Base-by-base conservation (phyloP, 371 early-diverging fungal species). In the Rhizopus delemar region DNA sequence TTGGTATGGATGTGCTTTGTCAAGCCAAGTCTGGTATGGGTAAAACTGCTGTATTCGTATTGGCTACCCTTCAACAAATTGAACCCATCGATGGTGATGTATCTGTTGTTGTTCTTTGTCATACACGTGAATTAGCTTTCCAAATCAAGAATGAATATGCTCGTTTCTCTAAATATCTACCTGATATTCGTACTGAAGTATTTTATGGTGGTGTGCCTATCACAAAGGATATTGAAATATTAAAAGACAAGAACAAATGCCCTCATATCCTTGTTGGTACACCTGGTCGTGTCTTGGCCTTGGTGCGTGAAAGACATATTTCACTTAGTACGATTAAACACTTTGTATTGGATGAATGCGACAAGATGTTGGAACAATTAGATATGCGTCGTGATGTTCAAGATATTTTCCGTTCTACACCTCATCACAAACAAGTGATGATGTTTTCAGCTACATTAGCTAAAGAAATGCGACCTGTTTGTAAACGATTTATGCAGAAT, bases 21-120 rank as follows among this genome's bases (percentile, higher is more conserved):
- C 99, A 99, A 78, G 99, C 99, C 76, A 98, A 99, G 82, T 93
- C 93, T 62, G 99, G 99, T 76, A 94, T 98, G 94, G 99, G 99
- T 66, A 99, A 99, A 80, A 99, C 99, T 2, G 97, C 97, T 15
- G 98, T 98, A 36, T 99, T 99, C 75, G 97, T 98, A 5, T 82
- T 99, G 48, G 93, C 97, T 9, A 90, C 96, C 9, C 86, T 99
- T 39, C 97, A 99, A 78, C 96, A 98, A 76, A 86, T 98, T 45
- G 95, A 95, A 58, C 88, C 91, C 43, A 78, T 87, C 29, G 81
- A 85, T 9, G 92, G 90, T 39, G 88, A 90, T 53, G 90, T 91
- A 9, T 82, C 90, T 51, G 96, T 94, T 8, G 80, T 99, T 62
- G 93, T 99, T 4, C 86, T 97, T 56, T 96, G 96, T 82, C 97